Base-by-base conservation (phyloP, 495 filamentous ascomycete species). In the Thermothielavioides terrestris region DNA sequence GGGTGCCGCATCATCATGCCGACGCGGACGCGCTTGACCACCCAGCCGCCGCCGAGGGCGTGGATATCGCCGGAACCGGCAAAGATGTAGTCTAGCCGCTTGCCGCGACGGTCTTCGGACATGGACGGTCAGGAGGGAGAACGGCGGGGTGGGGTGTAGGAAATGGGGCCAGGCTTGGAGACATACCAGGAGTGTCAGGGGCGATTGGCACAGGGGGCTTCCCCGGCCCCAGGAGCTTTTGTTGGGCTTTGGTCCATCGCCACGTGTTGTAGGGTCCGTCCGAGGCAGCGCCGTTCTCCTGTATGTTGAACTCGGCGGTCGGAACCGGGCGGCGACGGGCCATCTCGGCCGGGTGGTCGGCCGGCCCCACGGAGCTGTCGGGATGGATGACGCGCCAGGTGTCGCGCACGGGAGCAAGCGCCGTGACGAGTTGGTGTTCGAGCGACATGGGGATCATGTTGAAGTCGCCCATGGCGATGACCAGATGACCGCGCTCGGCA, bases 81-180 rank as follows among this genome's bases (percentile, higher is more conserved):
- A 61, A 98, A 98, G 54, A 97, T 86, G 68, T 97, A 98, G 67
- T 98, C 94, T n/a, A 97, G 75, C 17, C 92, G 72, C 64, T 94
- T 90, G 6, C 83, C 94, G 23, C 73, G 70, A 4, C 79, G 80
- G 63, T 95, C 89, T 59, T 12, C 6, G 28, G 35, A 1, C n/a
- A n/a, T n/a, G 17, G 7, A 27, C 5, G 18, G 46, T 56, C 39
- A 54, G 34, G 42, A n/a, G n/a, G n/a, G n/a, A n/a, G n/a, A 21
- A 32, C 8, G 3, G 0, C 22, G 23, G 25, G 2, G 22, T 1
- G 6, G 22, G 14, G 3, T 17, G 6, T 20, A 31, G 30, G 12
- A 34, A 1, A 25, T 3, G 14, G 39, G 32, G 18, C 11, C 14
- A n/a, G n/a, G n/a, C n/a, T n/a, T n/a, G 15, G 18, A 2, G 25